Percentiles rank a stretch among this genome's conserved stretches.
Evolutionary conservation across 805 yeast genomes (phyloP).

Genomic region (Candida hungchunana): DNA sequence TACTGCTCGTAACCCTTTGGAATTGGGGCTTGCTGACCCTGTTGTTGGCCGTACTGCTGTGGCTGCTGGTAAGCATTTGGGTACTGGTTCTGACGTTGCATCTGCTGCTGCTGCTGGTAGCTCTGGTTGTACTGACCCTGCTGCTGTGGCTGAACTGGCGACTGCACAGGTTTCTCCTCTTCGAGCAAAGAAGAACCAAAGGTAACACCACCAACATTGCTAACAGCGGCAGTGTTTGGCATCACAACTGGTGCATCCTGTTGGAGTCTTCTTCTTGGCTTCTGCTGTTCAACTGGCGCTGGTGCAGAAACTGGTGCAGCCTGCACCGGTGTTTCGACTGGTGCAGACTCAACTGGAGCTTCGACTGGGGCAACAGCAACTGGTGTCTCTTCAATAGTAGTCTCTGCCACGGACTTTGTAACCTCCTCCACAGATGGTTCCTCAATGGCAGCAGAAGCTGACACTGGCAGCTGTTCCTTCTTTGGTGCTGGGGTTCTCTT

Average conservation of each 20-base stretch:
- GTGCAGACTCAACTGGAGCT: conserved; percentile 12
- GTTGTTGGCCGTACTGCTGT: conserved; percentile 17
- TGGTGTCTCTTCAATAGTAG: no score
- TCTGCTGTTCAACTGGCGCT: conserved; percentile 23
- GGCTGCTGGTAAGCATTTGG: conserved; percentile 16
- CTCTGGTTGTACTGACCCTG: conserved; percentile 20
- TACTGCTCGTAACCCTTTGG: conserved; percentile 33
- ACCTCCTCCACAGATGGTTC: conserved; percentile 3
- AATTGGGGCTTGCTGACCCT: conserved; percentile 20
- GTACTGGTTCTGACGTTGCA: conserved; percentile 13
- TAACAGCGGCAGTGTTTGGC: conserved; percentile 39
- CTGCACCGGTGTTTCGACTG: conserved; percentile 12
- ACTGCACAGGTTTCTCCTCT: conserved; percentile 27
- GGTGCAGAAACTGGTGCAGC: conserved; percentile 15
- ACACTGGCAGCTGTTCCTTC: conserved; percentile 9
- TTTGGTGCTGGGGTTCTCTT: conserved; percentile 22
- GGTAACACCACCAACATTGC: conserved; percentile 51
- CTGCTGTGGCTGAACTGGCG: conserved; percentile 18
- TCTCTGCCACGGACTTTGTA: no score
- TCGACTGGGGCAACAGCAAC: conserved; percentile 26
- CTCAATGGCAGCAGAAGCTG: conserved; percentile 1
- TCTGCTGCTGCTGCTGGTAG: conserved; percentile 17
- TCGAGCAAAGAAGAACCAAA: conserved; percentile 54
- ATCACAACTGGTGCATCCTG: conserved; percentile 47
- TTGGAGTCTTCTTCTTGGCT: conserved; percentile 32